A percentile compares a stretch with the other conserved stretches of the same genome.
Evolutionary conservation across 345 rosid genomes (phyloP).

Genomic region (Ceriops zippeliana): DNA sequence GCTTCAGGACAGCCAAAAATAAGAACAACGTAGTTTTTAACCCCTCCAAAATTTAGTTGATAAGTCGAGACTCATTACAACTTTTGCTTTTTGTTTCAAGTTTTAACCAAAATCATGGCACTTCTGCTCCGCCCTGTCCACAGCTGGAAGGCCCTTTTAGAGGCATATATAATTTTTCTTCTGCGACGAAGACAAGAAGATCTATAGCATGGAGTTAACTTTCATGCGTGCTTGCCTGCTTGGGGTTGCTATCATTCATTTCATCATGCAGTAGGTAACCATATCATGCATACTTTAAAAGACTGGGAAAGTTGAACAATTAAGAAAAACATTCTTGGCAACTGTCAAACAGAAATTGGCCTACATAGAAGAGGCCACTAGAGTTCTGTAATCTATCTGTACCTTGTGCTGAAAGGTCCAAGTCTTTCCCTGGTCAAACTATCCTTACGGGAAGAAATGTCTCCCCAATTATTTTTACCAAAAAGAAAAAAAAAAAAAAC

Average conservation of each 20-base stretch:
- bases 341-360: neutral
- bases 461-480: no score
- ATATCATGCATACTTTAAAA: constrained; percentile 25
- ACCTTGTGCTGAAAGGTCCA: no score
- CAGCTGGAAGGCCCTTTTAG: constrained; percentile 16
- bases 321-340: neutral
- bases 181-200: constrained; percentile 13
- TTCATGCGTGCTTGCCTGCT: constrained; percentile 25
- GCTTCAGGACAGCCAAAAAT: no score
- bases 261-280: constrained; percentile 6
- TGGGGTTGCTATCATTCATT: constrained; percentile 19
- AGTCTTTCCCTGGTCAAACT: no score
- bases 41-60: no score
- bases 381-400: no score
- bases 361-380: neutral
- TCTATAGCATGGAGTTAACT: constrained; percentile 18
- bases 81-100: neutral
- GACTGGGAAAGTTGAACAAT: constrained; percentile 1
- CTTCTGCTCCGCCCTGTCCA: neutral
- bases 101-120: neutral
- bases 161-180: constrained; percentile 5
- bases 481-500: no score
- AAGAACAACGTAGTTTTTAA: no score
- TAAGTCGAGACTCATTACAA: no score
- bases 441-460: no score